Evolutionary conservation across 306 rosid genomes (phyloP).

Genomic region (Castanea mollissima): DNA sequence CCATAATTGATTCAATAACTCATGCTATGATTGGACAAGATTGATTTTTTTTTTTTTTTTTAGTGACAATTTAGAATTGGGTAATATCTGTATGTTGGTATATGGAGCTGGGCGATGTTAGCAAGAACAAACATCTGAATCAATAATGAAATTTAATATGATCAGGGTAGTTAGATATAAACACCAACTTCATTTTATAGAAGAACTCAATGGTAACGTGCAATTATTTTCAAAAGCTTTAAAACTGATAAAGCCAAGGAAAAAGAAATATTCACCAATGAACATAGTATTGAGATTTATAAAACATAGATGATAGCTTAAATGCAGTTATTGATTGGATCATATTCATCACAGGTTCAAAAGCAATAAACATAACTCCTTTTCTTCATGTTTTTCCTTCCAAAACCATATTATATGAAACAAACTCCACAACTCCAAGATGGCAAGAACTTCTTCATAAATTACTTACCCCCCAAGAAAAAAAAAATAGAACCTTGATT

Average conservation of each 20-base stretch:
- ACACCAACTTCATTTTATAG: too few species aligned
- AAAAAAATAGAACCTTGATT: background rate
- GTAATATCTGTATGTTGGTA: too few species aligned
- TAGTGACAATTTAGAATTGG: too few species aligned
- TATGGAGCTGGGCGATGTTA: too few species aligned
- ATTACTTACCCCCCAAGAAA: constrained; percentile 23
- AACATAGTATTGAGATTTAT: background rate
- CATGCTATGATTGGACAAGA: background rate
- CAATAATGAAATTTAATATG: too few species aligned
- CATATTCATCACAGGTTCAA: constrained; percentile 13
- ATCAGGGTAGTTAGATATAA: too few species aligned
- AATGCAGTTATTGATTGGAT: background rate
- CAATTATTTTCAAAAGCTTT: too few species aligned
- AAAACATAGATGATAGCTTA: background rate
- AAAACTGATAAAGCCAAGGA: too few species aligned
- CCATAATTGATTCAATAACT: background rate
- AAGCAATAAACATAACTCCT: constrained; percentile 21
- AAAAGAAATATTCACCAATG: background rate
- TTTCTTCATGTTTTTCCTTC: constrained; percentile 9
- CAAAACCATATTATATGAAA: constrained; percentile 29
- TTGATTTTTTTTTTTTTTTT: too few species aligned
- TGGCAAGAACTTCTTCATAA: background rate
- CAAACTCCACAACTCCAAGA: constrained; percentile 20
- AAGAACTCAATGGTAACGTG: too few species aligned
- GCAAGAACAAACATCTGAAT: too few species aligned